Evolutionary conservation across 139 green algal genomes (phyloP).

Genomic region (Chlorella sp.): DNA sequence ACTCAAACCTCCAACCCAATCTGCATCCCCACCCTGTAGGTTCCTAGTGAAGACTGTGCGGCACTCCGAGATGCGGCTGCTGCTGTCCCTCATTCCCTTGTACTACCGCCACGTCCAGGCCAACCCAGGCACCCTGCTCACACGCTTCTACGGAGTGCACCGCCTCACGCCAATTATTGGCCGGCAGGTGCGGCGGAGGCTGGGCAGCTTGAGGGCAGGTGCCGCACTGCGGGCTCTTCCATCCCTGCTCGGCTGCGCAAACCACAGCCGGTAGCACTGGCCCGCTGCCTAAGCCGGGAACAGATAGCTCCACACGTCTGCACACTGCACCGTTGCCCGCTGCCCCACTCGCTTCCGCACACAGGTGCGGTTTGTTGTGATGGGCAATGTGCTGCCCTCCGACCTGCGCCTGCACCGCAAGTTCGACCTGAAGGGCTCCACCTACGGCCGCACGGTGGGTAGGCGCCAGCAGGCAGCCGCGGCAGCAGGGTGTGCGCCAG

Average conservation of each 20-base stretch:
- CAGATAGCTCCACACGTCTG: too few species aligned
- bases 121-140: conserved; percentile 75
- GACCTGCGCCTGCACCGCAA: conserved; percentile 89
- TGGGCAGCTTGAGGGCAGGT: too few species aligned
- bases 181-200: conserved; percentile 37
- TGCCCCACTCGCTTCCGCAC: not conserved
- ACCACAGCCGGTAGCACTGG: too few species aligned
- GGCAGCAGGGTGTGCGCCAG: too few species aligned
- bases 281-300: too few species aligned
- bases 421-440: conserved; percentile 97
- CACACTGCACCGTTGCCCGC: too few species aligned
- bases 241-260: too few species aligned
- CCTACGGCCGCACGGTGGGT: conserved; percentile 34
- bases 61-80: conserved; percentile 73
- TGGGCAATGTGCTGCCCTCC: conserved; percentile 94
- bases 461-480: too few species aligned
- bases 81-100: conserved; percentile 71
- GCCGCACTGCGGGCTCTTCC: too few species aligned
- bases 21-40: not conserved
- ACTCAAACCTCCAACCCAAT: not conserved
- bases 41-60: conserved; percentile 86
- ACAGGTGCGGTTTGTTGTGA: conserved; percentile 95
- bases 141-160: conserved; percentile 86
- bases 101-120: conserved; percentile 76
- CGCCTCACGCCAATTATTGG: conserved; percentile 62